Base-by-base conservation (phyloP, 495 filamentous ascomycete genomes). In the Neurospora hispaniola region DNA sequence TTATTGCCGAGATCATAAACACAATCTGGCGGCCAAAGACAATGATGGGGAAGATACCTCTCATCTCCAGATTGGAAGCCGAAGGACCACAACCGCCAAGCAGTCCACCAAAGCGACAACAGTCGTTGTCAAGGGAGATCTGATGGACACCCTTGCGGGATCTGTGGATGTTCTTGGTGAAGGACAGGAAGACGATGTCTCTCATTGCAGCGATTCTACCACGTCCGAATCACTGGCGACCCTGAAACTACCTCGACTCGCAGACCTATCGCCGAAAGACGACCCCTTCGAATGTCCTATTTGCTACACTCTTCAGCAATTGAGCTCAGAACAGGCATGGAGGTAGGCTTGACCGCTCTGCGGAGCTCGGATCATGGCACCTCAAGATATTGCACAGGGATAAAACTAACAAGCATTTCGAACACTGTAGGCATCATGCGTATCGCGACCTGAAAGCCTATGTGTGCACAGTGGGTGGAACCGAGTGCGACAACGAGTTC, bases 371-470 rank as follows among this genome's bases (percentile, higher is more conserved):
- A 54, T 23, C 12, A 20, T 3, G 46, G 1, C 46, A 54, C 1
- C 10, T 23, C 20, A 2, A 54, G 0, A 10, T 11, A 27, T 59
- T 59, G 5, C 0, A 23, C 48, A 5, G 14, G 11, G n/a, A 9
- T 14, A 16, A 66, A 18, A 12, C 54, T 27, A 18, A 31, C 41
- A 7, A 3, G 6, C 1, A 23, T 23, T 23, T 31, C 5, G 0
- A 4, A 8, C 9, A 59, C 2, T 62, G 41, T 42, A 76, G 78
- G 35, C 41, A 68, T 20, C 81, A 82, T 72, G 78, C 79, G 35
- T 78, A 79, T 40, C 72, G 70, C 18, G 81, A 83, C 31, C 75
- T 83, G n/a, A 75, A 75, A 66, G 62, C 79, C n/a, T 83, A 82
- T 66, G 71, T 82, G 1, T 83, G 79, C 71, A 80, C 80, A 1